Base-by-base conservation (phyloP, 2,329 filamentous ascomycete species). In the Shiraia bambusicola region DNA sequence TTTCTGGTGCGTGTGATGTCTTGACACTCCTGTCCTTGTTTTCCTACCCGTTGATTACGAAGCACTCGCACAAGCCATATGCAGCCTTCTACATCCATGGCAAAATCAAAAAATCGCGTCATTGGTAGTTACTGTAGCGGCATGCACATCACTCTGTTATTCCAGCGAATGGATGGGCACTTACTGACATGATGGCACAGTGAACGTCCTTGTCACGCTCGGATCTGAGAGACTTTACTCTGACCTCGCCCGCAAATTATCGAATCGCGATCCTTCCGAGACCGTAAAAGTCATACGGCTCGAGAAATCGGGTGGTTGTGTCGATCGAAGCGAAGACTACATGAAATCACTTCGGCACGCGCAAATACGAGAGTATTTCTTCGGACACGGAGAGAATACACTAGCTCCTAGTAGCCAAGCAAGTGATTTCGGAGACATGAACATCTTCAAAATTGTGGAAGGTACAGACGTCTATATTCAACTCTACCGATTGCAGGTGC, bases 331-430 rank as follows among this genome's bases (percentile, higher is more conserved):
- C 50, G 80, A 84, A 27, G 65, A 72, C 0, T 94, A 88, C 66
- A 82, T 91, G 76, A 86, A 88, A 58, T 77, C 82, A 12, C 72
- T 81, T 4, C 80, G 87, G 31, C 87, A 94, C 59, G 81, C 86
- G 0, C 80, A 87, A 36, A 90, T 96, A 37, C 86, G 87, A 53
- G 86, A 91, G 56, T 98, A 98, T 69, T 98, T 98, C 73, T 98
- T 96, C 64, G 93, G 93, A 8, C 86, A 87, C 49, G 63, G 63
- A 36, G 58, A 79, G 1, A 83, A 82, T 48, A 80, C 86, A 43
- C 75, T 98, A 2, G 93, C 87, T 32, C 93, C 93, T 0, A 87
- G 91, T 57, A 94, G 89, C 6, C 88, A 95, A 59, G 86, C 87
- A 45, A 81, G 95, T 4, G 84, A 89, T 49, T 93, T 90, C 63